Percentiles rank a stretch among this genome's conserved stretches.
Conservation (phyloP, 2,329 filamentous ascomycete genomes). For the Colletotrichum sp. region DNA sequence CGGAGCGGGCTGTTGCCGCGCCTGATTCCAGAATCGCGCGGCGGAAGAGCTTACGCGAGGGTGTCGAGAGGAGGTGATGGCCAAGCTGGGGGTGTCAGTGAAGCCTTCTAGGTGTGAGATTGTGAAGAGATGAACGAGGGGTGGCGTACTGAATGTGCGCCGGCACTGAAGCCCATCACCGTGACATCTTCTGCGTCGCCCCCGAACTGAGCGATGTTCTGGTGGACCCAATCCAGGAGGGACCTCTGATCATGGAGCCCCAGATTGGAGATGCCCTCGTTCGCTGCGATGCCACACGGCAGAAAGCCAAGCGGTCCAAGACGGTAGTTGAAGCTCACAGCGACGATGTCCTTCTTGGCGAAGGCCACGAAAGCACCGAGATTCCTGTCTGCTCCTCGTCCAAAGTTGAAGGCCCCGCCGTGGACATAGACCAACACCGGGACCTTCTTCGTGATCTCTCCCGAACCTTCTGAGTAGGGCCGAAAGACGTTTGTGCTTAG, state of each 20-base stretch:
- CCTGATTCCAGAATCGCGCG: conserved; percentile 64
- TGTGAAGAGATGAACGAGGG: conserved; percentile 20
- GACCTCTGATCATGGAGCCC: conserved; percentile 68
- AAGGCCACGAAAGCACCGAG: conserved; percentile 67
- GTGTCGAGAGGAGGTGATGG: conserved; percentile 65
- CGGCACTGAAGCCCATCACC: conserved; percentile 66
- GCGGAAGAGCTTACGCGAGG: conserved; percentile 50
- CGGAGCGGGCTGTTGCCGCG: conserved; percentile 58
- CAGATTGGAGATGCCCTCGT: conserved; percentile 64
- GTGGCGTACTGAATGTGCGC: conserved; percentile 60
- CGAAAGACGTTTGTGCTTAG: conserved; percentile 58
- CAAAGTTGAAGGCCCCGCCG: conserved; percentile 66
- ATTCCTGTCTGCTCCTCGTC: conserved; percentile 59
- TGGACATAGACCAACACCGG: conserved; percentile 67
- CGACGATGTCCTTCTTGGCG: conserved; percentile 56
- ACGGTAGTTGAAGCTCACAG: conserved; percentile 67
- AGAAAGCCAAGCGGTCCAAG: conserved; percentile 74
- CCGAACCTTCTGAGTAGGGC: conserved; percentile 27
- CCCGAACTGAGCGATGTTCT: conserved; percentile 65
- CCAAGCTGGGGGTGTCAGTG: conserved; percentile 54
- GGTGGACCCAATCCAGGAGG: conserved; percentile 63
- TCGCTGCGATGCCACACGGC: conserved; percentile 56
- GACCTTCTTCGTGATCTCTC: conserved; percentile 24
- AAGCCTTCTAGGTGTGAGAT: background rate
- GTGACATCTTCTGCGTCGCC: conserved; percentile 64